These are phyloP conservation scores for Huiozyma naganishii DNA, from an alignment of 805 yeast species.

Conservation along the genomic window DNA sequence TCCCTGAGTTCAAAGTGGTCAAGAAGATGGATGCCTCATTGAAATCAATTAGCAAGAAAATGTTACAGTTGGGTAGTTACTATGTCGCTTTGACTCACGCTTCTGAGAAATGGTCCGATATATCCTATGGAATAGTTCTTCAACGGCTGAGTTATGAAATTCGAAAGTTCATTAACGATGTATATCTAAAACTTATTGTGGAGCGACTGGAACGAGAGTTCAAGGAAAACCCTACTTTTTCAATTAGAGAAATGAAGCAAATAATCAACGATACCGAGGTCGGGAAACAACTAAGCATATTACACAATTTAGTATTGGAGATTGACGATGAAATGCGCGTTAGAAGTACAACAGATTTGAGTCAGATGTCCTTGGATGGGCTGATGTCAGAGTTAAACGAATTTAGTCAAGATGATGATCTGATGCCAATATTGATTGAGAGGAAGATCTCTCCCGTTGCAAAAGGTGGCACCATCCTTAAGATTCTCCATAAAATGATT, in stretches of 20 bases:
- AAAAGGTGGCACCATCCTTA: conserved; percentile 70
- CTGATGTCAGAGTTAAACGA: conserved; percentile 4
- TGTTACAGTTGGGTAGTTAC: conserved; percentile 53
- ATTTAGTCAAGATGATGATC: conserved; percentile 27
- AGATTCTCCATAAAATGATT: conserved; percentile 48
- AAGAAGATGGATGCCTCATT: conserved; percentile 64
- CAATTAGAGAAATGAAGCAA: conserved; percentile 50
- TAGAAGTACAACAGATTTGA: conserved; percentile 31
- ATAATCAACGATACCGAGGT: conserved; percentile 30
- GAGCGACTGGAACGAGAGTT: conserved; percentile 44
- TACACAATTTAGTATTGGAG: conserved; percentile 44
- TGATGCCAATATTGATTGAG: conserved; percentile 34
- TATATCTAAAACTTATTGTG: conserved; percentile 27
- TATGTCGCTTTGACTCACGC: conserved; percentile 50
- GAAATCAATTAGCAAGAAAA: conserved; percentile 53
- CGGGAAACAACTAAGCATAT: conserved; percentile 36
- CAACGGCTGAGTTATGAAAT: conserved; percentile 64
- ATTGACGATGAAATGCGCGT: conserved; percentile 39
- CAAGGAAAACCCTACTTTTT: conserved; percentile 37
- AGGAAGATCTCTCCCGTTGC: conserved; percentile 41
- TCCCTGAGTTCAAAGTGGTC: conserved; percentile 63
- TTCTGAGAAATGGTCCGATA: conserved; percentile 44
- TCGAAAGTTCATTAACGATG: conserved; percentile 32
- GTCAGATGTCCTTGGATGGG: conserved; percentile 35
- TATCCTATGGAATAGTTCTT: conserved; percentile 56